Evolutionary conservation across 2,329 filamentous ascomycete genomes (phyloP).

Genomic region (Bipolaris cookei): DNA sequence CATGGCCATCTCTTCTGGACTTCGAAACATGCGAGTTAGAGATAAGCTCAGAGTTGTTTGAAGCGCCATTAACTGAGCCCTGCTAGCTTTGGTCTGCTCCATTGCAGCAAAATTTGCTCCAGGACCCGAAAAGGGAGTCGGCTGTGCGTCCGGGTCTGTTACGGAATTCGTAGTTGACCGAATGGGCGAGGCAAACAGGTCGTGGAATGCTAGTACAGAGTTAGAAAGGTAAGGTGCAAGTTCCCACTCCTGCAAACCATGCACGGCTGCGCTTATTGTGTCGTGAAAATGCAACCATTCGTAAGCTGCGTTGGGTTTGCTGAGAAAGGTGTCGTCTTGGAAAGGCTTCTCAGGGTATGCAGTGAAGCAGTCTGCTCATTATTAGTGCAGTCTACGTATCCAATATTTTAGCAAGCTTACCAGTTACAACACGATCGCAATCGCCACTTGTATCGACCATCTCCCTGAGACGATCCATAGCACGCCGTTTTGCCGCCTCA

Average conservation of each 20-base stretch:
- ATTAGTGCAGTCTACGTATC: constrained; percentile 15
- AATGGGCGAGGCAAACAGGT: constrained; percentile 77
- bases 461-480: constrained; percentile 73
- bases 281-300: constrained; percentile 98
- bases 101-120: constrained; percentile 80
- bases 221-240: constrained; percentile 85
- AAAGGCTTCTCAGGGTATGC: constrained; percentile 86
- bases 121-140: constrained; percentile 79
- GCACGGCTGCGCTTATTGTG: constrained; percentile 76
- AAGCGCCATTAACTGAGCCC: constrained; percentile 73
- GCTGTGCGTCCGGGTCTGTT: constrained; percentile 50
- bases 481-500: constrained; percentile 73
- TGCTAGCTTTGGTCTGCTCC: constrained; percentile 81
- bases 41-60: constrained; percentile 74
- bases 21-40: constrained; percentile 78
- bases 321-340: constrained; percentile 90
- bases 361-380: constrained; percentile 72
- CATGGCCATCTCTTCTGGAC: constrained; percentile 74
- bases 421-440: constrained; percentile 75
- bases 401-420: constrained; percentile 27
- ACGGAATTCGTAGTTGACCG: constrained; percentile 53
- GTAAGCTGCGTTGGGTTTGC: constrained; percentile 84
- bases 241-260: constrained; percentile 90
- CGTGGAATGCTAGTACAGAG: constrained; percentile 86
- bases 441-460: constrained; percentile 83